A percentile compares a stretch with the other conserved stretches of the same genome.
Conservation (phyloP, 2,329 filamentous ascomycete species). For the Fusarium humuli region DNA sequence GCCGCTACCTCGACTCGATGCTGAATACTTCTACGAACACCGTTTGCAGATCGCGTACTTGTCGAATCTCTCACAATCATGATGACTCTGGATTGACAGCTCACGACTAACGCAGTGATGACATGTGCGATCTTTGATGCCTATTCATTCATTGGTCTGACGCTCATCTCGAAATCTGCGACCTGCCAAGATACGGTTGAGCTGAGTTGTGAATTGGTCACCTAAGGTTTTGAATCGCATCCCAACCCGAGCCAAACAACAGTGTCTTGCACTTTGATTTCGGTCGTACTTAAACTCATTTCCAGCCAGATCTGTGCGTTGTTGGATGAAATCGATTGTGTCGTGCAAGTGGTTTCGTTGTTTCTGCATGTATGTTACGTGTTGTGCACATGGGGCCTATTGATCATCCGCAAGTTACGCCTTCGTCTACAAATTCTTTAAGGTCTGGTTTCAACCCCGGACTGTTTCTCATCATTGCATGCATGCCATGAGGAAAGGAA, state of each 20-base stretch:
- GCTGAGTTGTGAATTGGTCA: slow-evolving; percentile 36
- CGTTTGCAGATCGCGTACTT: slow-evolving; percentile 17
- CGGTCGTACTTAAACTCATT: slow-evolving; percentile 10
- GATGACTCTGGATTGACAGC: slow-evolving; percentile 34
- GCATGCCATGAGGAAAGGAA: slow-evolving; percentile 39
- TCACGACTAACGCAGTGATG: slow-evolving; percentile 48
- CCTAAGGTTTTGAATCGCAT: slow-evolving; percentile 10
- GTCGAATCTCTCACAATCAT: slow-evolving; percentile 24
- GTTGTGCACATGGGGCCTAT: slow-evolving; percentile 4
- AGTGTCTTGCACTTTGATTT: slow-evolving; percentile 26
- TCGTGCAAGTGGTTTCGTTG: slow-evolving; percentile 39
- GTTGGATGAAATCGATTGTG: slow-evolving; percentile 39
- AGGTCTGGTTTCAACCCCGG: slow-evolving; percentile 25
- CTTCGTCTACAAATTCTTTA: slow-evolving; percentile 20
- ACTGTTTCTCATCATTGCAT: slow-evolving; percentile 28
- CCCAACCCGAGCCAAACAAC: slow-evolving; percentile 18
- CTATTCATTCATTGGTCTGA: slow-evolving; percentile 40
- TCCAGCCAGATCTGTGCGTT: slow-evolving; percentile 25
- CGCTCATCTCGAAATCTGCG: slow-evolving; percentile 44
- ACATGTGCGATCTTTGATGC: slow-evolving; percentile 44
- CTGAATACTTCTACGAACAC: slow-evolving; percentile 33
- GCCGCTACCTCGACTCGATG: slow-evolving; percentile 35
- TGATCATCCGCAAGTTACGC: slow-evolving; percentile 9
- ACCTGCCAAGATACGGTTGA: slow-evolving; percentile 27
- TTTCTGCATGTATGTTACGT: slow-evolving; percentile 39